These are phyloP conservation scores for Talaromyces sp. DNA, from an alignment of 2,329 filamentous ascomycete species.

Conservation along the genomic window DNA sequence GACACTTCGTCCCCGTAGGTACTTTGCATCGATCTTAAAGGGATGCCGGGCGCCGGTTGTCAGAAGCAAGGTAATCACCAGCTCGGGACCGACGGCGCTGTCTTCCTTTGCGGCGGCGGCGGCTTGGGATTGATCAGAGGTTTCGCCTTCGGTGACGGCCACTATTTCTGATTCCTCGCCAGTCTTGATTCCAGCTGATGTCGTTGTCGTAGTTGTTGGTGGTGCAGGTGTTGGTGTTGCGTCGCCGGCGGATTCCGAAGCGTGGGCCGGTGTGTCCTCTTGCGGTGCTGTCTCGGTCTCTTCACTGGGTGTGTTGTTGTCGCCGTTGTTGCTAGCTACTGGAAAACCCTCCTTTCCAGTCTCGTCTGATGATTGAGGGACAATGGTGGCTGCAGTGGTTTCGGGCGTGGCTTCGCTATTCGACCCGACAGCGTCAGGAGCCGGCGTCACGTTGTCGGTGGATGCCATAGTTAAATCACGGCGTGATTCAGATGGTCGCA, in stretches of 20 bases:
- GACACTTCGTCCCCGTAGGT: slow-evolving; percentile 75
- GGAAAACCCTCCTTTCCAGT: neutral
- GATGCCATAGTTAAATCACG: neutral
- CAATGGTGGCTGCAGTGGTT: neutral
- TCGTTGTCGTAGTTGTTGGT: neutral
- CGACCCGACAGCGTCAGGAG: neutral
- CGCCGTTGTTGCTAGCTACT: neutral
- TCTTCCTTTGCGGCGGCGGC: slow-evolving; percentile 24
- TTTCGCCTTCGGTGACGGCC: slow-evolving; percentile 1
- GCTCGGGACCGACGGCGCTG: slow-evolving; percentile 28
- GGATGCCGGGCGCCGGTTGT: slow-evolving; percentile 80
- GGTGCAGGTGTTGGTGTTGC: neutral
- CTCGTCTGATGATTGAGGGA: neutral
- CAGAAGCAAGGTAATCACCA: slow-evolving; percentile 72
- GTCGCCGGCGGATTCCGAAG: neutral
- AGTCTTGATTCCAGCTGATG: neutral
- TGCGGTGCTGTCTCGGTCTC: neutral
- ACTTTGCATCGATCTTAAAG: slow-evolving; percentile 84
- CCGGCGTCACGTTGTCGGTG: neutral
- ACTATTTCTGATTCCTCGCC: neutral
- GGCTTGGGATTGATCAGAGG: neutral
- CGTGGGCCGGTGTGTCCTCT: neutral
- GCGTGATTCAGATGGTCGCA: neutral
- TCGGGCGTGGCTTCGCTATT: neutral
- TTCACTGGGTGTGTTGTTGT: neutral